Conservation (phyloP, 805 yeast genomes). For the Candida tammaniensis region DNA sequence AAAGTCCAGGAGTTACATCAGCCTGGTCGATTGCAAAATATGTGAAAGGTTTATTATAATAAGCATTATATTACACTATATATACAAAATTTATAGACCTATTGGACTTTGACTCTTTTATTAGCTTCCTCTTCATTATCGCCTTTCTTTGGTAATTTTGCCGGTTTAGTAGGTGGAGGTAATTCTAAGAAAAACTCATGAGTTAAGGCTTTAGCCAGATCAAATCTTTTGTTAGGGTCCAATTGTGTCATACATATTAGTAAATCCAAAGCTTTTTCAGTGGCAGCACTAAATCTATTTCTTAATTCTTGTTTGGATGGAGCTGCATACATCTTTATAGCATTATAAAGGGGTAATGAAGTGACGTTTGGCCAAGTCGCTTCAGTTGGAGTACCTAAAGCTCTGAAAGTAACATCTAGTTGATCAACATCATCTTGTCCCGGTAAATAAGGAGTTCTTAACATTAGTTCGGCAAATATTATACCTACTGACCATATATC, state of each 20-base stretch:
- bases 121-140: constrained; percentile 15
- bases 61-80: constrained; percentile 5
- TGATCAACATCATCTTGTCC: constrained; percentile 91
- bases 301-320: constrained; percentile 80
- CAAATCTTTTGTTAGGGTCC: constrained; percentile 75
- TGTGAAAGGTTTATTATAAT: constrained; percentile 41
- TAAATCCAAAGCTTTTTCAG: constrained; percentile 76
- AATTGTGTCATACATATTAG: constrained; percentile 68
- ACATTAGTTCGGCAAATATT: constrained; percentile 93
- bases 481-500: constrained; percentile 48
- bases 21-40: constrained; percentile 80
- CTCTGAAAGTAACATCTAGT: constrained; percentile 88
- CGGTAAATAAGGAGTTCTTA: constrained; percentile 91
- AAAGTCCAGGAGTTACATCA: constrained; percentile 87
- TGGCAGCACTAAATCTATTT: constrained; percentile 85
- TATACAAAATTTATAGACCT: constrained; percentile 5
- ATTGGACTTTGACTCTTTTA: constrained; percentile 4
- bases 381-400: constrained; percentile 95
- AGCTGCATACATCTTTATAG: constrained; percentile 73
- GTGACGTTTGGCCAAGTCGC: constrained; percentile 88
- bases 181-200: constrained; percentile 67
- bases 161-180: constrained; percentile 74
- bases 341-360: constrained; percentile 70
- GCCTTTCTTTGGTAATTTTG: constrained; percentile 53
- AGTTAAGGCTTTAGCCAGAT: constrained; percentile 59